These are phyloP conservation scores for Fusarium chlamydosporum DNA, from an alignment of 2,329 filamentous ascomycete species.

Conservation along the genomic window DNA sequence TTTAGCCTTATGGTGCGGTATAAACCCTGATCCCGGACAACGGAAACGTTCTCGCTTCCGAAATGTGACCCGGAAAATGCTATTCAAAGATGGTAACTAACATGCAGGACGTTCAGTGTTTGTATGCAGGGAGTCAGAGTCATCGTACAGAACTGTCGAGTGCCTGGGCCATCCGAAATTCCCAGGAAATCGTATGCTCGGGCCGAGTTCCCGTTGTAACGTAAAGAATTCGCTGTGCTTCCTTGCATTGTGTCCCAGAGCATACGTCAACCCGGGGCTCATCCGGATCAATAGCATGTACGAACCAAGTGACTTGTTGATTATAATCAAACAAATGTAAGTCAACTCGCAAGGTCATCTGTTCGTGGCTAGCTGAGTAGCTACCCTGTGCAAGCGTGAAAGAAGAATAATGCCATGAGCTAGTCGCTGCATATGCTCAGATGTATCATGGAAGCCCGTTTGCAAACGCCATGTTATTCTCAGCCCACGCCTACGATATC, in stretches of 20 bases:
- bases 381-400: not conserved
- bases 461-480: not conserved
- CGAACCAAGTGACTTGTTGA: not conserved
- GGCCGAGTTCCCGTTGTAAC: not conserved
- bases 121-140: not conserved
- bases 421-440: not conserved
- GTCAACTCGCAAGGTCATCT: not conserved
- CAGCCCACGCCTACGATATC: not conserved
- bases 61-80: not conserved
- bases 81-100: not conserved
- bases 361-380: not conserved
- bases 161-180: not conserved
- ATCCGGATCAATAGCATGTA: not conserved
- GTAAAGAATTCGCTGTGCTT: not conserved
- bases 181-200: not conserved
- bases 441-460: too few species aligned
- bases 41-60: not conserved
- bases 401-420: not conserved
- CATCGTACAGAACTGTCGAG: not conserved
- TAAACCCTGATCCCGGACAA: slow-evolving; percentile 6
- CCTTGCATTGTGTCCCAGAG: not conserved
- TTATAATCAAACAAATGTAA: not conserved
- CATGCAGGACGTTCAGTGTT: not conserved
- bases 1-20: not conserved
- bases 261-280: not conserved